Evolutionary conservation across 2,329 filamentous ascomycete genomes (phyloP).

Genomic region (Didymella arachidicola): DNA sequence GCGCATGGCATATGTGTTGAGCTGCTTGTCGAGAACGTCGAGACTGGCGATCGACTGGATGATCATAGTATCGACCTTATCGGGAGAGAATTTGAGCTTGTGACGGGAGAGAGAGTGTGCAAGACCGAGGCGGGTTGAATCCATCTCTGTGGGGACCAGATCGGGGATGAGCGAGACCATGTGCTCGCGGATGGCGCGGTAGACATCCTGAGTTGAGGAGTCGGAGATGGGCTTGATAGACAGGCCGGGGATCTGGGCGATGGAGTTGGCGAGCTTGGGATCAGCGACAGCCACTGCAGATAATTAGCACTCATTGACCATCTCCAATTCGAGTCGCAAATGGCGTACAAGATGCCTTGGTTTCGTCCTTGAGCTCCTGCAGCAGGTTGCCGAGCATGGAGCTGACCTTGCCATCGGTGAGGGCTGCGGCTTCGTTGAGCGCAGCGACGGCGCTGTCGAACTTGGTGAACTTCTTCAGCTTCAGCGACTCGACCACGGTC

Average conservation of each 20-base stretch:
- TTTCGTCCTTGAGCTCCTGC: conserved; percentile 92
- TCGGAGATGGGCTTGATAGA: conserved; percentile 86
- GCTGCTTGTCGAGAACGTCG: conserved; percentile 97
- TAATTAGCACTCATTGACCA: conserved; percentile 22
- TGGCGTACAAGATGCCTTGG: conserved; percentile 76
- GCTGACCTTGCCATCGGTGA: conserved; percentile 95
- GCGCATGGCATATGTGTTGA: conserved; percentile 98
- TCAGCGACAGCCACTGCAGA: conserved; percentile 80
- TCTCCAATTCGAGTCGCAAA: not conserved
- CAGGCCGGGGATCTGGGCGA: conserved; percentile 88
- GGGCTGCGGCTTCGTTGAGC: conserved; percentile 77
- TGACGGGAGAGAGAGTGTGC: conserved; percentile 92
- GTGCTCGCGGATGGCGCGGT: conserved; percentile 92
- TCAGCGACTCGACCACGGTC: conserved; percentile 86
- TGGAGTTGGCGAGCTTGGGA: conserved; percentile 86
- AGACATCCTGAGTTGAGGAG: conserved; percentile 83
- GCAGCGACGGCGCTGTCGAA: conserved; percentile 93
- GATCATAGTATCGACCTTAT: conserved; percentile 99
- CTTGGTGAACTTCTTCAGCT: conserved; percentile 95
- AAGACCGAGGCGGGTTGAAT: conserved; percentile 94
- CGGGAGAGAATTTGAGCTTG: conserved; percentile 97
- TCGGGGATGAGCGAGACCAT: conserved; percentile 90
- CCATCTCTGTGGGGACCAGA: conserved; percentile 82
- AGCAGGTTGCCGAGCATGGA: conserved; percentile 83
- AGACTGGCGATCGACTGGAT: conserved; percentile 90